Evolutionary conservation across 2,329 filamentous ascomycete species (phyloP), one percentile per base, ranked within the genome.

Genomic region (Botrytis cinerea): DNA sequence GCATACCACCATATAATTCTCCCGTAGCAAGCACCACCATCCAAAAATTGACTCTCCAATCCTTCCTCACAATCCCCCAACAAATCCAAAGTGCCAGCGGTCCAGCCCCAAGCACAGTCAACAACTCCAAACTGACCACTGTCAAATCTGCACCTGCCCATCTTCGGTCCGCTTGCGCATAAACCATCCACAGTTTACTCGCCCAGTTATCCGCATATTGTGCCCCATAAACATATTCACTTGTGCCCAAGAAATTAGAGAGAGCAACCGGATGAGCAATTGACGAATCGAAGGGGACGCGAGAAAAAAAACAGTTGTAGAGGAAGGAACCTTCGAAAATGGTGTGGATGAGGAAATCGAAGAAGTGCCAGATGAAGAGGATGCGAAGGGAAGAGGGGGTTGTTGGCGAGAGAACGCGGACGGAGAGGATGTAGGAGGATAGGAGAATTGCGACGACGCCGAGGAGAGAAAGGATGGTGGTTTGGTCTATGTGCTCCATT

Each of bases 361-460:
- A 97, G 54, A 93, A 88, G 84, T 98, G 95, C 95, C 95, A 98
- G 83, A 97, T 88, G 87, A 97, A 97, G 76, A 98, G 90, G 81
- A 93, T 84, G 75, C 94, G 93, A 73, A 87, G 86, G 70, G 90
- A 88, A 54, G 84, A 81, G 1, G 87, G 75, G 2, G 77, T 78
- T 16, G 57, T 43, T 10, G 67, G n/a, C 0, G 66, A 59, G 16
- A 87, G 70, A 85, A 82, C 83, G 67, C 76, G 78, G 45, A 83
- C 83, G 16, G 88, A 90, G 35, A 85, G 78, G 38, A 76, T 77
- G 80, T 88, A 88, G 71, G 88, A 87, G 72, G 83, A 80, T 71
- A 82, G 79, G 28, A 88, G 81, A 76, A 91, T 86, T 76, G 84
- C 84, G 73, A 90, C 78, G 10, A 87, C 89, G 25, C 85, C 85